phyloP scores from a whole-genome alignment of 768 basidiomycete species.

The Mycena chlorophos region DNA sequence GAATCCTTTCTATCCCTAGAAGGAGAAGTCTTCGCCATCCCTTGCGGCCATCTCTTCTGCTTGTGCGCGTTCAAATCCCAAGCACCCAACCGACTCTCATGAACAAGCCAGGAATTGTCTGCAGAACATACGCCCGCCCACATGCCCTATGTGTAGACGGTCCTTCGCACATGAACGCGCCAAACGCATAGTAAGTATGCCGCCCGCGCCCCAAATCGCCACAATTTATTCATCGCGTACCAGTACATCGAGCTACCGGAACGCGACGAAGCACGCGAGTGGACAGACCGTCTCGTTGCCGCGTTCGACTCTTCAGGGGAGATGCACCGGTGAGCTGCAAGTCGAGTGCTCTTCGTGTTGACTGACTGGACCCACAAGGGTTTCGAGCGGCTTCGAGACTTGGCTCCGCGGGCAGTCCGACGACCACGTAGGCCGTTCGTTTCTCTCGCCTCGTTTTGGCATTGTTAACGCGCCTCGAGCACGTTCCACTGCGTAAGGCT shows the following conservation, averaged over 20 bases:
- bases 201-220: too few species aligned
- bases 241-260: constrained; percentile 59
- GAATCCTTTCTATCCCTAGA: constrained; percentile 61
- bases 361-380: not conserved
- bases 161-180: constrained; percentile 54
- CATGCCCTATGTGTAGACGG: constrained; percentile 71
- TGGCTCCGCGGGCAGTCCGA: constrained; percentile 49
- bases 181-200: too few species aligned
- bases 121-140: constrained; percentile 45
- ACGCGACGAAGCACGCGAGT: constrained; percentile 37
- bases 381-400: constrained; percentile 48
- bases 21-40: constrained; percentile 64
- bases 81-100: constrained; percentile 12
- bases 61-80: constrained; percentile 43
- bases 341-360: not conserved
- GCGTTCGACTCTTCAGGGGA: constrained; percentile 43
- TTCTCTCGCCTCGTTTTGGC: constrained; percentile 12
- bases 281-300: constrained; percentile 38
- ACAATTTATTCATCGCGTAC: too few species aligned
- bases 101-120: constrained; percentile 49
- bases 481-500: constrained; percentile 32
- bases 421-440: constrained; percentile 33
- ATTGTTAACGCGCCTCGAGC: constrained; percentile 18
- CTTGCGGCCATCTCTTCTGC: constrained; percentile 80
- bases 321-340: constrained; percentile 23